Conservation (phyloP, 495 filamentous ascomycete species). For the Talaromyces stipitatus region DNA sequence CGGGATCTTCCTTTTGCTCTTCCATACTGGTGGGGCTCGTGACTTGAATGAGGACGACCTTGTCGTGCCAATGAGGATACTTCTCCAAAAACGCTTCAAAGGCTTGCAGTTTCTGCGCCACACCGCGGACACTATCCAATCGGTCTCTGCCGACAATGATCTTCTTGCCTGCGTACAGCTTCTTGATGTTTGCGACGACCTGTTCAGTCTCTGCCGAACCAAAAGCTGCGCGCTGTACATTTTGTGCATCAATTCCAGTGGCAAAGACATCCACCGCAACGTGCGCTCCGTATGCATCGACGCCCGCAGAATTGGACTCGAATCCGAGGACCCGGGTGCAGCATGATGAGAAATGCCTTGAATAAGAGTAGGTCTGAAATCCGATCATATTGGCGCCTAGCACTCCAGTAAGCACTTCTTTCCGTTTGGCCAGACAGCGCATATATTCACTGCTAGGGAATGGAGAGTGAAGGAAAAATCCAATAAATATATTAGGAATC, state of each 20-base stretch:
- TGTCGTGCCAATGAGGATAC: conserved; percentile 80
- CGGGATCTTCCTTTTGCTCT: conserved; percentile 59
- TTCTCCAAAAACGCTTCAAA: conserved; percentile 84
- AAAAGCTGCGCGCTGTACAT: conserved; percentile 65
- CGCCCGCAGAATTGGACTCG: conserved; percentile 68
- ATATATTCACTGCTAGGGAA: conserved; percentile 94
- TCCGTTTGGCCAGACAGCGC: conserved; percentile 73
- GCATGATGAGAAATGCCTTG: conserved; percentile 84
- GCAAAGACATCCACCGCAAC: conserved; percentile 86
- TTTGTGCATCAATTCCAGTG: conserved; percentile 76
- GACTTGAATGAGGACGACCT: conserved; percentile 92
- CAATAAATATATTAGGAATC: conserved; percentile 75
- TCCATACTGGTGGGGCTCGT: conserved; percentile 77
- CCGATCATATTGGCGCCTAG: conserved; percentile 85
- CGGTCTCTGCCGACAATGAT: conserved; percentile 94
- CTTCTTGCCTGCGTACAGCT: conserved; percentile 72
- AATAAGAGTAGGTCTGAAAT: conserved; percentile 90
- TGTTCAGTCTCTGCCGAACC: conserved; percentile 56
- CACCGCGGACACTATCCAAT: conserved; percentile 80
- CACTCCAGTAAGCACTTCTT: conserved; percentile 80
- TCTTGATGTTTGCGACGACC: conserved; percentile 56
- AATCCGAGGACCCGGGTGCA: conserved; percentile 83
- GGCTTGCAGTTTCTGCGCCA: conserved; percentile 86
- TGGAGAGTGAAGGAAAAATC: conserved; percentile 86
- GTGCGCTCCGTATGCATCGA: conserved; percentile 81